These are phyloP conservation scores for Backusella macrospora DNA, from an alignment of 192 early-diverging fungal genomes.

Conservation along the genomic window DNA sequence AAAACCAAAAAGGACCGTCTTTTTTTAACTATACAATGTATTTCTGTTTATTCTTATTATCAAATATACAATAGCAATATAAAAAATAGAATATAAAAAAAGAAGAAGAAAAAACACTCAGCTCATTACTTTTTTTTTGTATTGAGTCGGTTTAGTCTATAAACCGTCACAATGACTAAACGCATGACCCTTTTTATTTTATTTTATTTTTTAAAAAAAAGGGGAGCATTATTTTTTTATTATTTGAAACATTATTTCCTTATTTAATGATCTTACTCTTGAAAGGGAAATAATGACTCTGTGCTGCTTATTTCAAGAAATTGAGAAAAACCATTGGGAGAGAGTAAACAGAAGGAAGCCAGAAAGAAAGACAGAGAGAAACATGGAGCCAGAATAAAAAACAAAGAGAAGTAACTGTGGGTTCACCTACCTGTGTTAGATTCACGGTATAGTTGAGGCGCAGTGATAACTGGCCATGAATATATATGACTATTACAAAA, in stretches of 20 bases:
- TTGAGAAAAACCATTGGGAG: no score
- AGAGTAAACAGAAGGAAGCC: no score
- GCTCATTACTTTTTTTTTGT: background rate
- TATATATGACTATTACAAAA: no score
- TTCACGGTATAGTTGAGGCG: no score
- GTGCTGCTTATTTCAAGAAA: no score
- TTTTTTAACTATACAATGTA: no score
- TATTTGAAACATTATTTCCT: slow-evolving; percentile 3
- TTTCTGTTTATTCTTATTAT: no score
- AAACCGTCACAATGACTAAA: slow-evolving; percentile 6
- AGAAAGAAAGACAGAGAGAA: no score
- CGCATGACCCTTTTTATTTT: background rate
- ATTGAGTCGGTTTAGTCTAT: background rate
- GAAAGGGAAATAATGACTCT: background rate
- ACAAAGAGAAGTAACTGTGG: no score
- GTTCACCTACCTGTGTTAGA: no score
- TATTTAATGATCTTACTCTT: background rate
- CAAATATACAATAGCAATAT: background rate
- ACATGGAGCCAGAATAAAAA: no score
- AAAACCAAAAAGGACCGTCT: background rate
- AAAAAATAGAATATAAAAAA: background rate
- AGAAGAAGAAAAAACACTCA: background rate
- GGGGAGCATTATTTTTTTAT: background rate
- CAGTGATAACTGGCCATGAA: no score
- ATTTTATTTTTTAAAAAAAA: background rate